Conservation (phyloP, 805 yeast genomes). For the Ogataea dorogensis region DNA sequence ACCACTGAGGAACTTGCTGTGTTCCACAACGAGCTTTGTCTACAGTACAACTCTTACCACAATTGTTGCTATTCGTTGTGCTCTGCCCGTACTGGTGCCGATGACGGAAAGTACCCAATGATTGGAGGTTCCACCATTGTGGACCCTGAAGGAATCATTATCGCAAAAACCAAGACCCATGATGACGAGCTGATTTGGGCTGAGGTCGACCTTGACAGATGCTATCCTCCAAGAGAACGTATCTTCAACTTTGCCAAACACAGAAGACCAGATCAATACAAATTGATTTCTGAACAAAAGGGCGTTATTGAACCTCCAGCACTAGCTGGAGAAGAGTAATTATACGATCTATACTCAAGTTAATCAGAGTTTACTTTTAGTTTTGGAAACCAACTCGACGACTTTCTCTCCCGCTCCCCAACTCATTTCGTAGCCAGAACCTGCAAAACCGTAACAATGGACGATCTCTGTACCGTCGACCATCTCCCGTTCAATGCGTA, state of each 20-base stretch:
- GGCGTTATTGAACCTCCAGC: constrained; percentile 23
- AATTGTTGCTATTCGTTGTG: constrained; percentile 36
- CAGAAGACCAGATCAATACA: constrained; percentile 36
- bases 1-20: constrained; percentile 28
- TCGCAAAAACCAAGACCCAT: constrained; percentile 37
- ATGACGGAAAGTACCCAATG: constrained; percentile 36
- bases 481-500: constrained; percentile 33
- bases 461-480: constrained; percentile 34
- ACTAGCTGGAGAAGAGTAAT: constrained; percentile 8
- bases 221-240: constrained; percentile 34
- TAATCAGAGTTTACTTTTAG: constrained; percentile 12
- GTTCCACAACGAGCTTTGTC: constrained; percentile 34
- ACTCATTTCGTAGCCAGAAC: constrained; percentile 60
- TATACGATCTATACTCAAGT: not conserved
- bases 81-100: constrained; percentile 35
- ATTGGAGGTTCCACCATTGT: constrained; percentile 38
- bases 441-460: constrained; percentile 72
- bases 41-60: constrained; percentile 36
- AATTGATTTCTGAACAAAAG: constrained; percentile 28
- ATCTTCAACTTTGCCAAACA: constrained; percentile 38
- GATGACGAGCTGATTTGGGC: constrained; percentile 36
- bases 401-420: constrained; percentile 56
- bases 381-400: constrained; percentile 24
- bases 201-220: constrained; percentile 36
- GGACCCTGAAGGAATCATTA: constrained; percentile 36